A percentile compares a stretch with the other conserved stretches of the same genome.
phyloP scores from a whole-genome alignment of 2,329 filamentous ascomycete species.

The Aspergillus proliferans region DNA sequence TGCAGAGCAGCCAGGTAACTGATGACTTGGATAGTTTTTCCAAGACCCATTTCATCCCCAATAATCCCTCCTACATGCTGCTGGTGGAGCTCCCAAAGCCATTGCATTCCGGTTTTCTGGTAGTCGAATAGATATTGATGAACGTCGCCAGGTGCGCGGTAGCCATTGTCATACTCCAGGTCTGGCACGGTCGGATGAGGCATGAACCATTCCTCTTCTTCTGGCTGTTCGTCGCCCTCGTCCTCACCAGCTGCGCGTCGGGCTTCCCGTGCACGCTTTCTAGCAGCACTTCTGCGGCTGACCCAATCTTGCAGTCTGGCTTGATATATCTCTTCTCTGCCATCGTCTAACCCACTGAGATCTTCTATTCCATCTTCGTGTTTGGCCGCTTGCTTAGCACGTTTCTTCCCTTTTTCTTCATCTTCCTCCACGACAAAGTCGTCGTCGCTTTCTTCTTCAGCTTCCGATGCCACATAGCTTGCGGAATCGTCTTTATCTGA shows the following conservation, averaged over 20 bases:
- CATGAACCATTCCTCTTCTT: slow-evolving; percentile 84
- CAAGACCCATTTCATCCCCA: slow-evolving; percentile 97
- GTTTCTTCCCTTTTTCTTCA: slow-evolving; percentile 19
- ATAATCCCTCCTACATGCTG: slow-evolving; percentile 91
- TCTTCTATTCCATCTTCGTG: slow-evolving; percentile 46
- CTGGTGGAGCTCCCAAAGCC: slow-evolving; percentile 86
- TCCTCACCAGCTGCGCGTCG: slow-evolving; percentile 30
- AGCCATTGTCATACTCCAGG: slow-evolving; percentile 64
- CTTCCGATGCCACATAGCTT: slow-evolving; percentile 27
- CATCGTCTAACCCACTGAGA: slow-evolving; percentile 70
- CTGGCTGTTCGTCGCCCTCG: slow-evolving; percentile 31
- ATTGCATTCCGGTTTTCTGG: slow-evolving; percentile 93
- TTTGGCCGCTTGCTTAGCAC: slow-evolving; percentile 15
- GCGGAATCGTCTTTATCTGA: slow-evolving; percentile 28
- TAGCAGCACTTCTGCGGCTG: slow-evolving; percentile 54
- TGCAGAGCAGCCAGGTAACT: slow-evolving; percentile 86
- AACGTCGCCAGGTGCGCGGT: slow-evolving; percentile 85
- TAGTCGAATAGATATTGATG: slow-evolving; percentile 91
- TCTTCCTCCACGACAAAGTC: slow-evolving; percentile 27
- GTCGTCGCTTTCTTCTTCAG: slow-evolving; percentile 31
- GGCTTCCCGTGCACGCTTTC: slow-evolving; percentile 38
- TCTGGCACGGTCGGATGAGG: slow-evolving; percentile 79
- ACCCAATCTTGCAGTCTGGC: slow-evolving; percentile 71
- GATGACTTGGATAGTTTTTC: slow-evolving; percentile 79
- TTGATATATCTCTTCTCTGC: slow-evolving; percentile 76